Evolutionary conservation across 495 filamentous ascomycete genomes (phyloP), one percentile per base, ranked within the genome.

Genomic region (Cryomyces antarcticus): DNA sequence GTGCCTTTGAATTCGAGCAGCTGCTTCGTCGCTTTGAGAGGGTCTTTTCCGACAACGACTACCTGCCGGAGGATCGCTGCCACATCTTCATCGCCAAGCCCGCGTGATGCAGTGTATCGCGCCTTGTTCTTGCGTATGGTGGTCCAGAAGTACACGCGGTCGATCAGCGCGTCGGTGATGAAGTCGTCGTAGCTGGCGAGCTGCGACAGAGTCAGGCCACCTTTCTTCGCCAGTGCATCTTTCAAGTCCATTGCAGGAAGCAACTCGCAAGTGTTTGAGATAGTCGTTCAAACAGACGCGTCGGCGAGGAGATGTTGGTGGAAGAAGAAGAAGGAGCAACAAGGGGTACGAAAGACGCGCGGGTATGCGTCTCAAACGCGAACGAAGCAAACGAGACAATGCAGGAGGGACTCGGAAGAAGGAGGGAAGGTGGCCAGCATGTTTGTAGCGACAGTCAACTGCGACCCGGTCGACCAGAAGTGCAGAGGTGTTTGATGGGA

Each of bases 131-230:
- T 99, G 38, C 86, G 85, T 37, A 93, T 93, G 6, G 72, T 80
- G 9, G 87, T 86, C 89, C 92, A 96, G 62, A 82, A 96, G 56
- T 82, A 93, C 10, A 79, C 89, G 60, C 82, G 82, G 62, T 99
- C 89, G 36, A 99, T 75, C 31, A 99, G 77, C 45, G 81, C 79
- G 75, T 99, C 92, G 0, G 89, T 96, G 49, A 93, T 70, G 50
- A 99, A 75, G 58, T 99, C 89, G 62, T 99, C 89, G 65, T 95
- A 95, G 44, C 79, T 78, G 28, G 83, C 77, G 46, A 99, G 65
- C 63, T 94, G 86, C 34, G 73, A 73, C 44, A 95, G 65, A 9
- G 84, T 93, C 48, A 96, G 65, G 51, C 73, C 77, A 47, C 80
- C 73, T 60, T 71, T 78, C 55, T 76, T 63, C 29, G 57, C 53